Evolutionary conservation across 805 yeast species (phyloP), one percentile per base, ranked within the genome.

Genomic region (Yamadazyma olivae): DNA sequence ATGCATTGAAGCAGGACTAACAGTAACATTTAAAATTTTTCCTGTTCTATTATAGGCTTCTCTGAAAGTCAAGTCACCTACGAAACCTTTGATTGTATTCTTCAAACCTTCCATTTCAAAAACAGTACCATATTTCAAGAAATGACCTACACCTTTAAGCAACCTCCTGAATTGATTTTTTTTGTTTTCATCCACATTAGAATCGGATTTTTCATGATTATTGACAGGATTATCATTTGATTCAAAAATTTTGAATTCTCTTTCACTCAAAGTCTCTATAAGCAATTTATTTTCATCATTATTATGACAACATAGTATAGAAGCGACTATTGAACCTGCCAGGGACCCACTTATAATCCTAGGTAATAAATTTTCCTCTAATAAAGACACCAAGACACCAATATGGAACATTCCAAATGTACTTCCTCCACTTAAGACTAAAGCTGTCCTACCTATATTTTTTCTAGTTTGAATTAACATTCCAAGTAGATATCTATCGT

Each of bases 21-120:
- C 99, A 0, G 97, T 90, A 31, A 93, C 85, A 54, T 93, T 93
- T 41, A 93, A 67, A n/a, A 93, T 85, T 39, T 90, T 75, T 0
- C 98, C 95, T 0, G 97, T 90, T 50, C 96, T 76, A 54, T 93
- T 88, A 56, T 87, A 91, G 0, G 96, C 96, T 59, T 91, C 98
- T 51, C 88, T 79, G 54, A 93, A 91, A 0, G 99, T 93, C 45
- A 91, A 62, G 53, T 90, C 91, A 1, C 98, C 98, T 4, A 91
- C 67, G 45, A 91, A 77, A 3, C 71, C 79, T 33, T 74, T 74
- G 83, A 90, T 81, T 14, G 96, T 87, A 9, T 70, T 66, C 39
- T 78, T 75, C 38, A 93, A 61, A 43, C 85, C 81, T 25, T 68
- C 65, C 51, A 79, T 84, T 55, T 89, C 96, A 54, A 85, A 87